Evolutionary conservation across 768 basidiomycete species (phyloP).

Genomic region (Mycena galopus): DNA sequence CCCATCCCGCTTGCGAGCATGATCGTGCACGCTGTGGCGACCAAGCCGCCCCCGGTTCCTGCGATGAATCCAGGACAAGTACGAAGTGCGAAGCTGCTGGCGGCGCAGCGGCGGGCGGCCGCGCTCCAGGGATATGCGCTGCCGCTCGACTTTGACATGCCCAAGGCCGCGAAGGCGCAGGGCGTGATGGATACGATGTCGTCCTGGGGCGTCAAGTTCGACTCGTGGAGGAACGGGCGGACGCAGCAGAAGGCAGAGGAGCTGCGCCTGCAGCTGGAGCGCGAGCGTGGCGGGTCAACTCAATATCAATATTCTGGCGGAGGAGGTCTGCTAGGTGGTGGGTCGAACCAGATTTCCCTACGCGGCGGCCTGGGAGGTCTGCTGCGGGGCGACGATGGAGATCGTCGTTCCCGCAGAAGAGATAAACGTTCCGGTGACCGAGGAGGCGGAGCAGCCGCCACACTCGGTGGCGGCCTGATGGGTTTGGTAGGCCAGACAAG

Average conservation of each 20-base stretch:
- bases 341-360: no score
- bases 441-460: not conserved
- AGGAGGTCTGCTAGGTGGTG: no score
- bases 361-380: no score
- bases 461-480: not conserved
- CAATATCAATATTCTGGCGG: not conserved
- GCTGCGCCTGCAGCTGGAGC: slow-evolving; percentile 33
- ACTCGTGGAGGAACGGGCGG: slow-evolving; percentile 32
- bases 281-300: not conserved
- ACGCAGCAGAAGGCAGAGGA: slow-evolving; percentile 36
- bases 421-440: not conserved
- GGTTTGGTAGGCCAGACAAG: slow-evolving; percentile 2
- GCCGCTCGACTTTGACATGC: slow-evolving; percentile 37
- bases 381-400: no score
- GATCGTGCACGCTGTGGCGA: slow-evolving; percentile 38
- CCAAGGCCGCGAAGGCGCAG: slow-evolving; percentile 38
- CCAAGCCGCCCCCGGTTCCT: slow-evolving; percentile 27
- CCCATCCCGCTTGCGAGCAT: slow-evolving; percentile 31
- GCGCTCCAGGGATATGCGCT: slow-evolving; percentile 38
- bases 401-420: no score
- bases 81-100: slow-evolving; percentile 23
- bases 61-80: slow-evolving; percentile 19
- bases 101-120: slow-evolving; percentile 36
- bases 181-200: slow-evolving; percentile 41
- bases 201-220: slow-evolving; percentile 38